phyloP scores from a whole-genome alignment of 768 basidiomycete species.

The Pholiota molesta region DNA sequence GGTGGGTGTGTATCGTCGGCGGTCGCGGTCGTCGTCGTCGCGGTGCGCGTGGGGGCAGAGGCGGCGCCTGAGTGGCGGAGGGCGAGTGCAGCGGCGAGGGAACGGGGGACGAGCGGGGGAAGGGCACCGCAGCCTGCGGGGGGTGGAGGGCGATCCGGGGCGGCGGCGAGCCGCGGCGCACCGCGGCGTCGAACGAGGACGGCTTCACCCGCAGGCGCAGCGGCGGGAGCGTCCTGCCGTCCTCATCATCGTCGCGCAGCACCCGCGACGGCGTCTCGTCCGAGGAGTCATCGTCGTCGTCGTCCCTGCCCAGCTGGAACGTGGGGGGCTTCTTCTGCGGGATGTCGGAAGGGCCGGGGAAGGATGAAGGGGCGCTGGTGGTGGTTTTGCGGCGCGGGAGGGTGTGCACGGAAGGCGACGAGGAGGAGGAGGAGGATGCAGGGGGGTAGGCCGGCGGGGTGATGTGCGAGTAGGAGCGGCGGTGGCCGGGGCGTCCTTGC shows the following conservation, averaged over 20 bases:
- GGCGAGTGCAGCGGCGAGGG: slow-evolving; percentile 14
- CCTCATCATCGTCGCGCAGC: slow-evolving; percentile 13
- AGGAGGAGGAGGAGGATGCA: slow-evolving; percentile 6
- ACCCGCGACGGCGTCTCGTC: slow-evolving; percentile 19
- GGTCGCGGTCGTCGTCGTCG: neutral
- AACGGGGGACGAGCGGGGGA: slow-evolving; percentile 39
- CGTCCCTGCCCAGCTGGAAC: slow-evolving; percentile 39
- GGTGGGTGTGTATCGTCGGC: too few relatives aligned
- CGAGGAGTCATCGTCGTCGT: slow-evolving; percentile 39
- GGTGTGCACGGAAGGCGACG: neutral
- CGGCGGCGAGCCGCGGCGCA: slow-evolving; percentile 39
- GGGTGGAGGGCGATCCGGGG: slow-evolving; percentile 5
- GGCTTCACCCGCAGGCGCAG: slow-evolving; percentile 22
- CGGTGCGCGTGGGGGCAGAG: slow-evolving; percentile 24
- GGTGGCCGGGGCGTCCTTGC: slow-evolving; percentile 37
- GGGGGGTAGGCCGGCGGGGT: neutral
- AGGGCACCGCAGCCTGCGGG: slow-evolving; percentile 33
- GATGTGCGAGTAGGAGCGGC: slow-evolving; percentile 36
- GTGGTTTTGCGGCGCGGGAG: slow-evolving; percentile 5
- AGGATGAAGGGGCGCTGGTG: slow-evolving; percentile 5
- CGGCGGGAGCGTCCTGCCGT: slow-evolving; percentile 18
- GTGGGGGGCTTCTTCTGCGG: slow-evolving; percentile 25
- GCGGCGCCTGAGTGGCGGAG: slow-evolving; percentile 16
- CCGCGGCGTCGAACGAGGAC: slow-evolving; percentile 34
- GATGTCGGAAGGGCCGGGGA: neutral